Percentiles rank a stretch among this genome's conserved stretches.
Conservation (phyloP, 108 stramenopile genomes). For the Cyclotella kingstonii region DNA sequence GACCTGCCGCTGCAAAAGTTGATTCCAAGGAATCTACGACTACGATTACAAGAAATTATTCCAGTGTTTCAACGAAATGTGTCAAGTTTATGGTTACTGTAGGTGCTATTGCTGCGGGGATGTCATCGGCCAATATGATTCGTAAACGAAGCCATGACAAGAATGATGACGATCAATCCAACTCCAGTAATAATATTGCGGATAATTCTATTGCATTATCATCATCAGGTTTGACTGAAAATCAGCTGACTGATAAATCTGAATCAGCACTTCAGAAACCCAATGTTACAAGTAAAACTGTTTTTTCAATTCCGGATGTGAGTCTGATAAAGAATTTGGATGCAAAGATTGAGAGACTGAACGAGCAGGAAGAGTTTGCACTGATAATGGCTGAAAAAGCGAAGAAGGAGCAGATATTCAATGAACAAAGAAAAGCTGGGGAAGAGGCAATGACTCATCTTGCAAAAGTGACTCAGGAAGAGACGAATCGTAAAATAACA, state of each 20-base stretch:
- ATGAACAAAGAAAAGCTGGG: neutral
- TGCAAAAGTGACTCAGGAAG: slow-evolving; percentile 7
- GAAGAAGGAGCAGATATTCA: slow-evolving; percentile 2
- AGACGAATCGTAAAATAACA: neutral
- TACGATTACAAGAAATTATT: neutral
- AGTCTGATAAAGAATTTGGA: slow-evolving; percentile 22
- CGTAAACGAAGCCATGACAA: neutral
- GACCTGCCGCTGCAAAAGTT: slow-evolving; percentile 3
- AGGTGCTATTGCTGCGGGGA: slow-evolving; percentile 16
- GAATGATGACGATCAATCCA: neutral
- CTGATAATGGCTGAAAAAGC: neutral
- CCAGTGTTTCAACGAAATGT: neutral
- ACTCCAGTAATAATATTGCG: neutral
- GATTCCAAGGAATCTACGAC: neutral
- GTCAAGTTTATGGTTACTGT: slow-evolving; percentile 8
- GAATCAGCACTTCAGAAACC: neutral
- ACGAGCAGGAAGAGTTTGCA: slow-evolving; percentile 14
- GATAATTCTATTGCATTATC: neutral
- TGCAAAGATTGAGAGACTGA: slow-evolving; percentile 20
- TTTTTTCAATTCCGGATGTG: neutral
- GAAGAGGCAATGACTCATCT: slow-evolving; percentile 2
- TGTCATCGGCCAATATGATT: slow-evolving; percentile 4
- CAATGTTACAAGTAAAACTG: neutral
- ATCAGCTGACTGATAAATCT: neutral
- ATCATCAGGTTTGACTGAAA: neutral